A percentile compares a stretch with the other conserved stretches of the same genome.
phyloP scores from a whole-genome alignment of 306 rosid genomes.

The Vigna trinervia region DNA sequence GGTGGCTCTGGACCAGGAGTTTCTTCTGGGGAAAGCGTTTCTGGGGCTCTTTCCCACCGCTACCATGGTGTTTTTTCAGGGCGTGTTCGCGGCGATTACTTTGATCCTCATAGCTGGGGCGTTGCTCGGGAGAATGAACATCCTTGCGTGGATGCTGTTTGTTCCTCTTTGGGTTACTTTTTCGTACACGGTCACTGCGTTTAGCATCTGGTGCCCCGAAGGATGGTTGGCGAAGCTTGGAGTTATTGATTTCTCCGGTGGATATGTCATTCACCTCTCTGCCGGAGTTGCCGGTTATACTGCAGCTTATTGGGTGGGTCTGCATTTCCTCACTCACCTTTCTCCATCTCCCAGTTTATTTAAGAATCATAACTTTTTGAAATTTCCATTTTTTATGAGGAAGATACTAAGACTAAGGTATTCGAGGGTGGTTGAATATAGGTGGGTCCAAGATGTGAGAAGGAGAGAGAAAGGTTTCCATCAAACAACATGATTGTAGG shows the following conservation, averaged over 20 bases:
- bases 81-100: slow-evolving; percentile 57
- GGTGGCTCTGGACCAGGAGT: slow-evolving; percentile 54
- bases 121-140: slow-evolving; percentile 60
- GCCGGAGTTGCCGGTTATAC: slow-evolving; percentile 62
- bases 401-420: too few relatives aligned
- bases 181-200: slow-evolving; percentile 53
- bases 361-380: too few relatives aligned
- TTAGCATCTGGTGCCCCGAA: slow-evolving; percentile 60
- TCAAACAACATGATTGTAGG: slow-evolving; percentile 55
- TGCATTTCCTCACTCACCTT: background rate
- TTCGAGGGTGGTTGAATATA: background rate
- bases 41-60: slow-evolving; percentile 55
- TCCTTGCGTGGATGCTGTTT: slow-evolving; percentile 62
- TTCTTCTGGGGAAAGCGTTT: slow-evolving; percentile 51
- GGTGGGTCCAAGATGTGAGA: slow-evolving; percentile 53
- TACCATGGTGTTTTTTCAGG: slow-evolving; percentile 59
- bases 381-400: too few relatives aligned
- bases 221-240: slow-evolving; percentile 61
- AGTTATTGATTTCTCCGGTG: slow-evolving; percentile 60
- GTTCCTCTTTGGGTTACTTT: slow-evolving; percentile 62
- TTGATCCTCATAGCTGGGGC: slow-evolving; percentile 59
- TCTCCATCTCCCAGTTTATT: background rate
- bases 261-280: slow-evolving; percentile 59
- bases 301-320: slow-evolving; percentile 54
- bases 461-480: slow-evolving; percentile 32